Conservation (phyloP, 768 basidiomycete genomes). For the Lactarius trivialis region DNA sequence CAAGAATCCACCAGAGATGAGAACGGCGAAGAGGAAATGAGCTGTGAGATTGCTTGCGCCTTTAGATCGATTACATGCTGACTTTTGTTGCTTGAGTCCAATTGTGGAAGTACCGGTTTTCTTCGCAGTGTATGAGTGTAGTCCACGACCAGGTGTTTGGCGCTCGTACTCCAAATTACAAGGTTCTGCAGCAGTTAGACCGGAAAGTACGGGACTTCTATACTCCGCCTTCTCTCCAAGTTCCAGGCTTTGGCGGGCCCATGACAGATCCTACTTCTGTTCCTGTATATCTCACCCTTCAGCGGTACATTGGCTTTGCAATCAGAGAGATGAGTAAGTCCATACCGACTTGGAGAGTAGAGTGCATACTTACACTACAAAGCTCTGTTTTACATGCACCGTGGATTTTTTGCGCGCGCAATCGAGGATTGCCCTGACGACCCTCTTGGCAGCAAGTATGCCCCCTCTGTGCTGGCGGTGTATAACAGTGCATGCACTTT, state of each 20-base stretch:
- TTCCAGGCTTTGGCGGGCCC: conserved; percentile 53
- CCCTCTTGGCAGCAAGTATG: conserved; percentile 64
- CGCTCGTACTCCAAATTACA: conserved; percentile 54
- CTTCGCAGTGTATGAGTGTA: conserved; percentile 52
- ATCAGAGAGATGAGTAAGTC: conserved; percentile 61
- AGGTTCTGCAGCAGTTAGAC: conserved; percentile 56
- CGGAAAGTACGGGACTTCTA: conserved; percentile 58
- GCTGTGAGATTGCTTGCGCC: conserved; percentile 38
- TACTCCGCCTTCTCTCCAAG: conserved; percentile 56
- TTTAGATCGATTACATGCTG: not conserved
- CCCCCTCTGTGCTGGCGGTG: conserved; percentile 60
- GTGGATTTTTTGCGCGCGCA: conserved; percentile 67
- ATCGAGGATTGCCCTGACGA: conserved; percentile 56
- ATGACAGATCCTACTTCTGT: conserved; percentile 37
- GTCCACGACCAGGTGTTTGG: conserved; percentile 67
- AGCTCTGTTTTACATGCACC: conserved; percentile 70
- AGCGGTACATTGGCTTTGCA: conserved; percentile 58
- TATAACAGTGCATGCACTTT: conserved; percentile 65
- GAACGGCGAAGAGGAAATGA: conserved; percentile 52
- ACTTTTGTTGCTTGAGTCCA: conserved; percentile 37
- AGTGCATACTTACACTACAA: not conserved
- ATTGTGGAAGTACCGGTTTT: conserved; percentile 66
- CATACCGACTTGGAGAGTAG: not conserved
- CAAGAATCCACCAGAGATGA: conserved; percentile 49
- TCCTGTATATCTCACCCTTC: conserved; percentile 55